These are phyloP conservation scores for Talaromyces borbonicus DNA, from an alignment of 495 filamentous ascomycete genomes.

Conservation along the genomic window DNA sequence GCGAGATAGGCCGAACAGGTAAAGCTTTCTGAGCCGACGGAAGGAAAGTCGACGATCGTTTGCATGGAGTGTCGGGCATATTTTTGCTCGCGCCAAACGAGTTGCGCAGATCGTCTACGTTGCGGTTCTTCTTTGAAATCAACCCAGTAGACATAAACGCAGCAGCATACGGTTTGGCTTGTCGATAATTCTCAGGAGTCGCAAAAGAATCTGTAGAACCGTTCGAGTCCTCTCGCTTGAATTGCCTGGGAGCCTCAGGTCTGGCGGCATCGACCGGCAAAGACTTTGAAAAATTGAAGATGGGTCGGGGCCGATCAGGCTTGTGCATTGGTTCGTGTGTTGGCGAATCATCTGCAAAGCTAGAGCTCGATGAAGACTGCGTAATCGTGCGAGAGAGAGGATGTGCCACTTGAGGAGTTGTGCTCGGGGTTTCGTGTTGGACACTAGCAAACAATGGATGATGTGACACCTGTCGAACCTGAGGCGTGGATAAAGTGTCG, in stretches of 20 bases:
- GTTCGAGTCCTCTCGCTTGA: constrained; percentile 33
- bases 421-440: constrained; percentile 10
- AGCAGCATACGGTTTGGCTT: constrained; percentile 69
- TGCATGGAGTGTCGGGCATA: constrained; percentile 95
- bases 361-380: constrained; percentile 74
- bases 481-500: constrained; percentile 52
- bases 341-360: constrained; percentile 64
- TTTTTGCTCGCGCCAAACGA: constrained; percentile 34
- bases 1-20: constrained; percentile 45
- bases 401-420: constrained; percentile 46
- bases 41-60: constrained; percentile 60
- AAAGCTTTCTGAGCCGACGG: constrained; percentile 47
- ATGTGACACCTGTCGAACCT: constrained; percentile 17
- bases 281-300: constrained; percentile 70
- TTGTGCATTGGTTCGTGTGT: constrained; percentile 53
- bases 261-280: constrained; percentile 58
- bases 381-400: constrained; percentile 78
- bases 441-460: constrained; percentile 25
- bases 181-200: constrained; percentile 77
- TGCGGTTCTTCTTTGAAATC: constrained; percentile 74
- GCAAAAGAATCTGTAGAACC: constrained; percentile 50
- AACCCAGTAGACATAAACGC: constrained; percentile 93
- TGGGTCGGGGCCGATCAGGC: constrained; percentile 36
- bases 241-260: constrained; percentile 29
- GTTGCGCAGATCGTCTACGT: constrained; percentile 41